phyloP scores from a whole-genome alignment of 2,329 filamentous ascomycete species.

The Trichoderma sp. region DNA sequence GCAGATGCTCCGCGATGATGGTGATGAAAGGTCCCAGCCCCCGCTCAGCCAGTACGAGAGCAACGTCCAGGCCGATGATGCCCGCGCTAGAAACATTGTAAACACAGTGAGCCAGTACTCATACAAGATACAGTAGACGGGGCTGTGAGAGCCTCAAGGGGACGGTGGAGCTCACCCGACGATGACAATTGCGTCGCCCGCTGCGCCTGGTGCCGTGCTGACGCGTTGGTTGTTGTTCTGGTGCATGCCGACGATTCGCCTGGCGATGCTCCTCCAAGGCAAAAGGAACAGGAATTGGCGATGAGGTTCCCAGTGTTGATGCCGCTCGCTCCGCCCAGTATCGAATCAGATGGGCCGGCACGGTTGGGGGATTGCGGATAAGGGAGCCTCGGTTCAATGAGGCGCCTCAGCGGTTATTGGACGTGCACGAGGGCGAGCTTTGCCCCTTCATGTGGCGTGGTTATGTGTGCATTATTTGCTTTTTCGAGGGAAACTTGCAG shows the following conservation, averaged over 20 bases:
- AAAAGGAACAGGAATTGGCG: neutral
- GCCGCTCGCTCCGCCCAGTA: slow-evolving; percentile 12
- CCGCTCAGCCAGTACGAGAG: slow-evolving; percentile 35
- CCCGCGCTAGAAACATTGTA: slow-evolving; percentile 31
- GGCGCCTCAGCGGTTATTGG: neutral
- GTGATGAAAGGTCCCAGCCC: slow-evolving; percentile 37
- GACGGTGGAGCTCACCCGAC: slow-evolving; percentile 25
- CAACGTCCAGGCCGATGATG: slow-evolving; percentile 41
- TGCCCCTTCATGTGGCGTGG: slow-evolving; percentile 5
- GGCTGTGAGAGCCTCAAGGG: neutral
- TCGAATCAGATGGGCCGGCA: slow-evolving; percentile 13
- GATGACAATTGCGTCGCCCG: slow-evolving; percentile 26
- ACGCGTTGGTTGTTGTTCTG: slow-evolving; percentile 6
- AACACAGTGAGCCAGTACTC: neutral
- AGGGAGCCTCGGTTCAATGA: slow-evolving; percentile 8
- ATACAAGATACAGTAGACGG: neutral
- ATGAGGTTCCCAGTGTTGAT: neutral
- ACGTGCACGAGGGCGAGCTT: neutral
- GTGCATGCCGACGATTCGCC: slow-evolving; percentile 17
- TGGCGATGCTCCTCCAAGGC: neutral
- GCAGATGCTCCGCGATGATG: slow-evolving; percentile 41
- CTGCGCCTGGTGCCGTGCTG: slow-evolving; percentile 1
- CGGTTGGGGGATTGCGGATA: neutral
- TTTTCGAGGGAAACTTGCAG: neutral
- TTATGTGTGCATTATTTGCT: slow-evolving; percentile 1